Evolutionary conservation across 192 early-diverging fungal species (phyloP).

Genomic region (Gonapodya sp.): DNA sequence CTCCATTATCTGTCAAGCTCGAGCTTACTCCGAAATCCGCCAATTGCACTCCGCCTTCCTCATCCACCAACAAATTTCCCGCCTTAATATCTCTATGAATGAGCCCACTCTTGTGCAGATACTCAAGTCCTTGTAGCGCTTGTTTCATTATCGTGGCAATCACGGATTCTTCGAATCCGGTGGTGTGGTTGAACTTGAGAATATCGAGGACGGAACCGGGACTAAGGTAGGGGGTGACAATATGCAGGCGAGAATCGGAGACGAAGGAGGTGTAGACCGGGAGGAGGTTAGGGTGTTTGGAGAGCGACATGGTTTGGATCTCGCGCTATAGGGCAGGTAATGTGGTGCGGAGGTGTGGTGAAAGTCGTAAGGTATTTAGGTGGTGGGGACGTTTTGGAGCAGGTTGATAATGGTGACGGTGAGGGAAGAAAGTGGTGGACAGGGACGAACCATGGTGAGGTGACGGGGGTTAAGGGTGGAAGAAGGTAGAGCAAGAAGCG

Average conservation of each 20-base stretch:
- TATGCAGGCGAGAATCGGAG: constrained; percentile 63
- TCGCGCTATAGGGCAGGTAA: no score
- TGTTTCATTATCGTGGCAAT: constrained; percentile 78
- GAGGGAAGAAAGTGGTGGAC: no score
- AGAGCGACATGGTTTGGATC: constrained; percentile 76
- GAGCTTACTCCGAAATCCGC: constrained; percentile 65
- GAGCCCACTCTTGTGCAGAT: constrained; percentile 56
- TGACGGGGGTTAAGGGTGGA: no score
- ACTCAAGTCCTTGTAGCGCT: constrained; percentile 50
- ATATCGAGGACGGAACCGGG: constrained; percentile 77
- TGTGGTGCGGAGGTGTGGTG: no score
- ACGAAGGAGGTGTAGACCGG: constrained; percentile 79
- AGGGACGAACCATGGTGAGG: no score
- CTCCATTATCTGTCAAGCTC: constrained; percentile 54
- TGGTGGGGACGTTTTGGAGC: no score
- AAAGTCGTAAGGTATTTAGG: no score
- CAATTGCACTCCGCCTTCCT: constrained; percentile 49
- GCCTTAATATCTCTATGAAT: constrained; percentile 68
- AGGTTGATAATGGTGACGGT: no score
- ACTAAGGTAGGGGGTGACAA: constrained; percentile 74
- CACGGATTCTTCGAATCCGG: constrained; percentile 69
- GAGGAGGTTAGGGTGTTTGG: constrained; percentile 76
- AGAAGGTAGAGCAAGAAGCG: no score
- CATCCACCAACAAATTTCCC: constrained; percentile 57
- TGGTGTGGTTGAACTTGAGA: constrained; percentile 75